phyloP scores from a whole-genome alignment of 805 yeast genomes.

The Starmerella bombicola region DNA sequence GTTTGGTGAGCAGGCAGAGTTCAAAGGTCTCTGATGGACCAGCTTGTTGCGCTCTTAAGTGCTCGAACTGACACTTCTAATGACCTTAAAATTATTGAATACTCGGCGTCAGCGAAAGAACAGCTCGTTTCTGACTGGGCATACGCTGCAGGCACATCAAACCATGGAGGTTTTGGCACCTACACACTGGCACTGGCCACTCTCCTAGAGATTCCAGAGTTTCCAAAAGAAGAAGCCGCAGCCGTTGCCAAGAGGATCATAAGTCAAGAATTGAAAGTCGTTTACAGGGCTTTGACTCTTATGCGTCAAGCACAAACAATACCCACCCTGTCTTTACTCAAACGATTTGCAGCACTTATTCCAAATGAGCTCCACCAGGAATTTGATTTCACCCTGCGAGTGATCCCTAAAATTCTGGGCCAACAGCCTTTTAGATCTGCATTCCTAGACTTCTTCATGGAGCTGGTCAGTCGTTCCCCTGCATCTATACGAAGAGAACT shows the following conservation, averaged over 20 bases:
- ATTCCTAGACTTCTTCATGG: conserved; percentile 51
- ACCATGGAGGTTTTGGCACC: conserved; percentile 18
- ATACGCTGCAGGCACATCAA: conserved; percentile 22
- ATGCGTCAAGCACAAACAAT: conserved; percentile 46
- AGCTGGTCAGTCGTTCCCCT: conserved; percentile 38
- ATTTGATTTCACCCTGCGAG: conserved; percentile 56
- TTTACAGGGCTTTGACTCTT: conserved; percentile 55
- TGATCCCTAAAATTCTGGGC: conserved; percentile 53
- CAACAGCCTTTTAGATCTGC: conserved; percentile 41
- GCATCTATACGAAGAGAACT: conserved; percentile 53
- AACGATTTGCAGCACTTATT: conserved; percentile 36
- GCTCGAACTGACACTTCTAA: conserved; percentile 1
- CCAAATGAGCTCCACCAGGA: conserved; percentile 44
- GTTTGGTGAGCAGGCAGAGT: no score
- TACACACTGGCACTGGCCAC: conserved; percentile 17
- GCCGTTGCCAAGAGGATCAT: conserved; percentile 42
- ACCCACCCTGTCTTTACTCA: conserved; percentile 48
- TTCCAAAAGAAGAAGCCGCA: conserved; percentile 6
- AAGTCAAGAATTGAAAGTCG: conserved; percentile 43
- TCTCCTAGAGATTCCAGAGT: conserved; percentile 4
- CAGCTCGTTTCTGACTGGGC: conserved; percentile 22
- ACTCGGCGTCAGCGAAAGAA: conserved; percentile 5
- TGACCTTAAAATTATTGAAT: conserved; percentile 3
- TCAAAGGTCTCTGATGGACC: conserved; percentile 16
- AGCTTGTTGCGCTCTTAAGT: conserved; percentile 12